Evolutionary conservation across 352 stramenopile genomes (phyloP), one percentile per base, ranked within the genome.

Genomic region (Phytophthora kernoviae): DNA sequence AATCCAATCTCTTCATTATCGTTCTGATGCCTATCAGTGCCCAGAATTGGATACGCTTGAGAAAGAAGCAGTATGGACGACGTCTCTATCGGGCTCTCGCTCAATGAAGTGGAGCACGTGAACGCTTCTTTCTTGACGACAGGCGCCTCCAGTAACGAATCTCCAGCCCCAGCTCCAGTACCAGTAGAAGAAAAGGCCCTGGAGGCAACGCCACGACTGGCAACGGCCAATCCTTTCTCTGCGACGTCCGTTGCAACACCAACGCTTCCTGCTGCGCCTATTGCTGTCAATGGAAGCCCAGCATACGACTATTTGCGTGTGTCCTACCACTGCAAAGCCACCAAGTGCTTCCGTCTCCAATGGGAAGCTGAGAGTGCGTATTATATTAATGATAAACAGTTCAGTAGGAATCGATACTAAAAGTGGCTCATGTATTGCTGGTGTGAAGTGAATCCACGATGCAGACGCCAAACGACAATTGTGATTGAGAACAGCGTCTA

Each of bases 361-460:
- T 93, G 84, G 84, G 84, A 93, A 51, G 73, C 81, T 5, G 82
- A 93, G 54, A 87, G 84, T 93, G 53, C 53, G 84, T n/a, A n/a
- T 60, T 5, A n/a, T 37, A n/a, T 21, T 14, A 24, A 37, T 5
- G 21, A 14, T 4, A 36, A 37, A 36, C 9, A 21, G 2, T 5
- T 53, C n/a, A n/a, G 1, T 0, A 7, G 17, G 10, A 27, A 8
- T 14, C 18, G 17, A 36, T 51, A 9, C 33, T 20, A 39, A 40
- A 27, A 11, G 42, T 53, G n/a, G 21, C 11, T 34, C 9, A 34
- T 17, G 54, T 11, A 52, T 39, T 27, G n/a, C 40, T 44, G 21
- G 2, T 48, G 20, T 14, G 15, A 8, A 94, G 85, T 91, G 65
- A 94, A 94, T 50, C 85, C 85, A 39, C 81, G 85, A 22, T 93